Percentiles rank a stretch among this genome's conserved stretches.
These are phyloP conservation scores for Murraya paniculata DNA, from an alignment of 345 rosid species.

Conservation along the genomic window DNA sequence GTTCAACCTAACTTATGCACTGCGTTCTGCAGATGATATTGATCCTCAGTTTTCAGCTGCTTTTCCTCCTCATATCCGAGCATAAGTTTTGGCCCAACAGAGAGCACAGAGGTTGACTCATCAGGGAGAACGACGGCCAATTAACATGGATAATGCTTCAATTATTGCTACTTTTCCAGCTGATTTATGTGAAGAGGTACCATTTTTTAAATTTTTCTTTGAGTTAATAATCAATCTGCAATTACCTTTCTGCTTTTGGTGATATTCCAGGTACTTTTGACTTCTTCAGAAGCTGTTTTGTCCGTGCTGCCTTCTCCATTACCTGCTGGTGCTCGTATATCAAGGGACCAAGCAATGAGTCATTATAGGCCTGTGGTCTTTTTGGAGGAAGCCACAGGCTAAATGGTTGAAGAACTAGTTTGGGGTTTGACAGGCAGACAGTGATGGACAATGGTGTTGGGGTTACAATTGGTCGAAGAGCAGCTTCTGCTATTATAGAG, in stretches of 20 bases:
- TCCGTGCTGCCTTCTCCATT: conserved; percentile 46
- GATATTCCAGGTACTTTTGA: conserved; percentile 74
- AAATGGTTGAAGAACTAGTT: conserved; percentile 72
- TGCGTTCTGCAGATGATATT: conserved; percentile 85
- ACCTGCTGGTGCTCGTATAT: conserved; percentile 92
- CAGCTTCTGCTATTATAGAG: conserved; percentile 56
- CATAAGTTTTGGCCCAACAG: conserved; percentile 97
- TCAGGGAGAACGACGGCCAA: conserved; percentile 93
- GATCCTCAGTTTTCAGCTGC: conserved; percentile 98
- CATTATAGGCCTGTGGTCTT: conserved; percentile 90
- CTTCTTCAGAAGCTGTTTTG: conserved; percentile 92
- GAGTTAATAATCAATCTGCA: conserved; percentile 12
- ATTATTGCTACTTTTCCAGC: conserved; percentile 96
- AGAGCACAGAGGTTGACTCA: conserved; percentile 84
- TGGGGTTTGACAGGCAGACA: conserved; percentile 83
- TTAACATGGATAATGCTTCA: conserved; percentile 97
- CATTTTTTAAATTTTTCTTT: conserved; percentile 14
- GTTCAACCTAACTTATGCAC: conserved; percentile 72
- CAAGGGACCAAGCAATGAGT: conserved; percentile 93
- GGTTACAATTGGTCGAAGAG: conserved; percentile 70
- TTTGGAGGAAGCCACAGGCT: conserved; percentile 81
- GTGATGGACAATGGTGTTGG: conserved; percentile 96
- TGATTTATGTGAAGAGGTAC: conserved; percentile 96
- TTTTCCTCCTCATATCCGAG: conserved; percentile 94
- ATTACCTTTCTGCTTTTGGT: conserved; percentile 16